Percentiles rank a stretch among this genome's conserved stretches.
phyloP scores from a whole-genome alignment of 106 monocot genomes.

The Agapanthus africanus region DNA sequence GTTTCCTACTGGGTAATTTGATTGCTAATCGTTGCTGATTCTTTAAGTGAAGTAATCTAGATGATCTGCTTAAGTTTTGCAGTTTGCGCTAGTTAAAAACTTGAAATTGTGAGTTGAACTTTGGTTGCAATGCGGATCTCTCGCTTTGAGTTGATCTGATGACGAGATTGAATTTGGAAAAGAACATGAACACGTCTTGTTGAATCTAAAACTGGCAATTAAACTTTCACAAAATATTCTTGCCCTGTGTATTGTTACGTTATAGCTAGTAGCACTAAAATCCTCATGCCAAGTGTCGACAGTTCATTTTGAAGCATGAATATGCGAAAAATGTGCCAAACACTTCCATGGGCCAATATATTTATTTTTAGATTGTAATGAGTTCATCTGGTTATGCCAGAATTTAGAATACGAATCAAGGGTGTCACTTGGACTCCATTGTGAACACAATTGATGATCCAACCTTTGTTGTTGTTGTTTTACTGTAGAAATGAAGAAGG shows the following conservation, averaged over 20 bases:
- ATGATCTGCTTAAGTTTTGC: not conserved
- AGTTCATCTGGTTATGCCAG: not conserved
- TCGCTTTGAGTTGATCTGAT: not conserved
- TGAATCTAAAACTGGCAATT: too few species aligned
- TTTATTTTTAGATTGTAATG: not conserved
- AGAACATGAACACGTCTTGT: too few species aligned
- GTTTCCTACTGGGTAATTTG: slow-evolving; percentile 19
- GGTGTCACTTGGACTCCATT: not conserved
- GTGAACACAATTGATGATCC: too few species aligned
- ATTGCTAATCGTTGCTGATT: not conserved
- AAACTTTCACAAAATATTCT: too few species aligned
- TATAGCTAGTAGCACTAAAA: too few species aligned
- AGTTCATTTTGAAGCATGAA: not conserved
- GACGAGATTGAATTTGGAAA: too few species aligned
- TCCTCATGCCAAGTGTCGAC: too few species aligned
- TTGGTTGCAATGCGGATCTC: not conserved
- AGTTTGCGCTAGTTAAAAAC: not conserved
- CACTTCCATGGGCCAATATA: not conserved
- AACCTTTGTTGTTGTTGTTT: too few species aligned
- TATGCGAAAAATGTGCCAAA: not conserved
- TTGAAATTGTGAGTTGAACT: not conserved
- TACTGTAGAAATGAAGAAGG: slow-evolving; percentile 21
- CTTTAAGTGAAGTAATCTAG: not conserved
- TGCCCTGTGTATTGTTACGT: too few species aligned
- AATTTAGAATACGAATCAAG: not conserved